Percentiles rank a stretch among this genome's conserved stretches.
phyloP scores from a whole-genome alignment of 2,329 filamentous ascomycete species.

The Incumbomyces lentus region DNA sequence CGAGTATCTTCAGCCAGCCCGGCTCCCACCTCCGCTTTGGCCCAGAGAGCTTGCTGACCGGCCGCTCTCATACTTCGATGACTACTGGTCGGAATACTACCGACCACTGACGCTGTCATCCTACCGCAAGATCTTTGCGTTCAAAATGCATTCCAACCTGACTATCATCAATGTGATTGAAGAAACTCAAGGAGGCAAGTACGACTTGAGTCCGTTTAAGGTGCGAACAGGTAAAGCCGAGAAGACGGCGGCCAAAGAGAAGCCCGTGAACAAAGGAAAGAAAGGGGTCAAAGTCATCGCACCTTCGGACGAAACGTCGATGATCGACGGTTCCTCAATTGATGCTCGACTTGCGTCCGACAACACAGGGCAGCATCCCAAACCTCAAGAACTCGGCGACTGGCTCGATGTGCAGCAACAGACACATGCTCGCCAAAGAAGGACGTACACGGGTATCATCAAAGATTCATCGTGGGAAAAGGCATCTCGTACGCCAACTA shows the following conservation, averaged over 20 bases:
- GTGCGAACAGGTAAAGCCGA: slow-evolving; percentile 52
- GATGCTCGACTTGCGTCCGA: slow-evolving; percentile 23
- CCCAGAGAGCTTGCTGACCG: slow-evolving; percentile 31
- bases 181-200: slow-evolving; percentile 57
- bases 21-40: slow-evolving; percentile 40
- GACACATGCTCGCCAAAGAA: slow-evolving; percentile 21
- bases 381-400: slow-evolving; percentile 23
- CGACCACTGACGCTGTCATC: slow-evolving; percentile 78
- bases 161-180: slow-evolving; percentile 70
- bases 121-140: slow-evolving; percentile 84
- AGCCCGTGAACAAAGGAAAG: slow-evolving; percentile 36
- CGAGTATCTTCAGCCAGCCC: slow-evolving; percentile 54
- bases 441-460: slow-evolving; percentile 41
- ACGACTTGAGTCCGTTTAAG: slow-evolving; percentile 80
- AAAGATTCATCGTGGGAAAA: slow-evolving; percentile 37
- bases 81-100: slow-evolving; percentile 98
- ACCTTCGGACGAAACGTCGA: slow-evolving; percentile 39
- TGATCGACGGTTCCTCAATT: slow-evolving; percentile 21
- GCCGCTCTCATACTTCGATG: slow-evolving; percentile 60
- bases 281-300: slow-evolving; percentile 64
- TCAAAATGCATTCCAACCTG: slow-evolving; percentile 81
- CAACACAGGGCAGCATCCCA: slow-evolving; percentile 18
- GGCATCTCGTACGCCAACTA: slow-evolving; percentile 16
- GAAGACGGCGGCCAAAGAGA: slow-evolving; percentile 51
- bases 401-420: slow-evolving; percentile 27